These are phyloP conservation scores for Oleoguttula mirabilis DNA, from an alignment of 495 filamentous ascomycete genomes.

Conservation along the genomic window DNA sequence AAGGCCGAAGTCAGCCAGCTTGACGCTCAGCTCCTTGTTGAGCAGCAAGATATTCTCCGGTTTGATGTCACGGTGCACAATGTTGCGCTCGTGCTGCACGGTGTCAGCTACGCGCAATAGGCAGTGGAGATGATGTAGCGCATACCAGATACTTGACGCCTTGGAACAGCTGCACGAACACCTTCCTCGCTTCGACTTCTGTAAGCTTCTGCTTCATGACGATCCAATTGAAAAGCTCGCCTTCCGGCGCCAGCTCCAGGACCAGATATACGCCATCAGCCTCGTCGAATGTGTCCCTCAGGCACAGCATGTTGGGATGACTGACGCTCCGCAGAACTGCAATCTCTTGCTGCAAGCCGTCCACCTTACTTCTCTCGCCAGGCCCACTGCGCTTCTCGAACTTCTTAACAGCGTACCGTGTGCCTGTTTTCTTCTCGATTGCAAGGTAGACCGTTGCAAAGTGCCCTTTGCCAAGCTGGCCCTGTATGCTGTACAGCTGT, in stretches of 20 bases:
- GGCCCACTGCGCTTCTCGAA: slow-evolving; percentile 72
- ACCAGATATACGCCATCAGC: slow-evolving; percentile 82
- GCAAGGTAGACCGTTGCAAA: slow-evolving; percentile 93
- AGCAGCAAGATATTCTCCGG: slow-evolving; percentile 92
- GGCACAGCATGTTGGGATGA: slow-evolving; percentile 86
- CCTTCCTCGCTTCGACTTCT: slow-evolving; percentile 69
- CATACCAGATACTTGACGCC: slow-evolving; percentile 88
- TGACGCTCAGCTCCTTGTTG: slow-evolving; percentile 73
- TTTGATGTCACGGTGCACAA: slow-evolving; percentile 97
- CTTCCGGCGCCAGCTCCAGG: slow-evolving; percentile 79
- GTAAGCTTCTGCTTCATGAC: slow-evolving; percentile 76
- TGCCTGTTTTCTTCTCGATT: slow-evolving; percentile 70
- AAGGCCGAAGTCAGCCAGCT: slow-evolving; percentile 92
- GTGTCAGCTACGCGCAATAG: background rate
- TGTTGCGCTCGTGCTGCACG: slow-evolving; percentile 82
- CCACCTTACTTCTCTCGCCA: slow-evolving; percentile 69
- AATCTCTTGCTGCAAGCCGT: slow-evolving; percentile 87
- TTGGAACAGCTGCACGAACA: slow-evolving; percentile 86
- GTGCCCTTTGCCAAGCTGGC: slow-evolving; percentile 89
- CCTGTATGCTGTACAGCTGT: slow-evolving; percentile 72
- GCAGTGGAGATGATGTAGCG: no score
- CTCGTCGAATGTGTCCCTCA: slow-evolving; percentile 94
- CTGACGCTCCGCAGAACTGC: slow-evolving; percentile 91
- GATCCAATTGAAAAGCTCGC: slow-evolving; percentile 92
- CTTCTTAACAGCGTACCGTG: slow-evolving; percentile 81